Base-by-base conservation (phyloP, 345 rosid genomes). In the Eucalyptus sp. region DNA sequence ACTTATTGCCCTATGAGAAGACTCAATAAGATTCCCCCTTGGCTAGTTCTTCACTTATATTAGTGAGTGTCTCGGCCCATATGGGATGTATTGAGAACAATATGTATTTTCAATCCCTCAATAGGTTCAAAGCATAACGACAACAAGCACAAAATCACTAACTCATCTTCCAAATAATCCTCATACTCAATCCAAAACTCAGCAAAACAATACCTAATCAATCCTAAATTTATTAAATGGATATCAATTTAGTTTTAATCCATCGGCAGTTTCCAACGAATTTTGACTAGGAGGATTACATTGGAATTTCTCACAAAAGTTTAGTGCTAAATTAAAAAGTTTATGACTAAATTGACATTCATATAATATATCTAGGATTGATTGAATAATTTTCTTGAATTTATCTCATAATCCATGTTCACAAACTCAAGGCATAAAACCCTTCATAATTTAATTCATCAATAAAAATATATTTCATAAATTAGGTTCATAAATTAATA, bases 261-360 rank as follows among this genome's bases (percentile, higher is more conserved):
- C 18, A 22, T 56, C 2, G 8, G 27, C 3, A 56, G 2, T 52
- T 52, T 52, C 56, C 10, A 52, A 0, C 8, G 0, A 56, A 22
- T 56, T 50, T 50, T 49, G 14, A 22, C 10, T 2, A 1, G 25
- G 27, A 56, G 25, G 11, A 22, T 56, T 22, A 22, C 62, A 56
- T 56, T 22, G 27, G 54, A 51, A 51, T 51, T 56, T 56, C 27
- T 56, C 27, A 22, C 27, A 56, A 56, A 54, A 56, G 0, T 56
- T 56, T 56, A 56, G 27, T 56, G 9, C 27, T 56, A 56, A 22
- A 56, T 56, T 56, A 56, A 22, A 56, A 56, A 56, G 27, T 2
- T 56, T 56, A 56, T 8, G 27, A 56, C 27, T 8, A 8, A 54
- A 54, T 54, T 22, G 62, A 22, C 12, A 56, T 56, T 9, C 27